Percentiles rank a stretch among this genome's conserved stretches.
These are phyloP conservation scores for Globisporangium ultimum DNA, from an alignment of 352 stramenopile genomes.

Conservation along the genomic window DNA sequence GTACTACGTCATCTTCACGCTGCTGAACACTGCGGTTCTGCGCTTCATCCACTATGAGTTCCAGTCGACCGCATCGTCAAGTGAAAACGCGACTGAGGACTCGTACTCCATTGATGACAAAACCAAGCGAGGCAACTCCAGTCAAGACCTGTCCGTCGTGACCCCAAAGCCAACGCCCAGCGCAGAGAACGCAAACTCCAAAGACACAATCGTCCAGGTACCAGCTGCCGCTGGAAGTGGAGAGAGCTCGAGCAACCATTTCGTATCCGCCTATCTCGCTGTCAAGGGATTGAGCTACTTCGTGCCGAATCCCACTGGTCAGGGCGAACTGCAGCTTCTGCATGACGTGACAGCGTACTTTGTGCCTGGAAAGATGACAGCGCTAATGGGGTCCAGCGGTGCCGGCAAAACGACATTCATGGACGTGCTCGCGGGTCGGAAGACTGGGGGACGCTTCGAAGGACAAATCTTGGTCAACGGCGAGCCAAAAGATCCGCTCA, in stretches of 20 bases:
- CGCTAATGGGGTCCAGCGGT: slow-evolving; percentile 66
- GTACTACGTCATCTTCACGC: slow-evolving; percentile 45
- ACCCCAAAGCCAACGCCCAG: not conserved
- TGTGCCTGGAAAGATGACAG: slow-evolving; percentile 41
- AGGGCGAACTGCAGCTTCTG: slow-evolving; percentile 30
- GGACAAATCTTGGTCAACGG: slow-evolving; percentile 87
- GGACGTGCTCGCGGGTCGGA: slow-evolving; percentile 45
- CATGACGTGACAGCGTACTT: slow-evolving; percentile 38
- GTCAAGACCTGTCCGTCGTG: not conserved
- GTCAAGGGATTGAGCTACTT: slow-evolving; percentile 40
- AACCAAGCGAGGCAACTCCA: slow-evolving; percentile 1
- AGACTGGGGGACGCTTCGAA: slow-evolving; percentile 46
- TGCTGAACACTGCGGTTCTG: slow-evolving; percentile 32
- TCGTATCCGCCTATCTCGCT: slow-evolving; percentile 25
- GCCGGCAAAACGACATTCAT: slow-evolving; percentile 58
- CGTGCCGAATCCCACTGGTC: slow-evolving; percentile 32
- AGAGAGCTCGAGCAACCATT: slow-evolving; percentile 1
- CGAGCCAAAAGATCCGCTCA: slow-evolving; percentile 33
- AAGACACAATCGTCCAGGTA: slow-evolving; percentile 12
- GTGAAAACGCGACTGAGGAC: not conserved
- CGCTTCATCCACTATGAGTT: slow-evolving; percentile 35
- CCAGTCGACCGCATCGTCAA: slow-evolving; percentile 9
- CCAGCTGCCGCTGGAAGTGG: not conserved
- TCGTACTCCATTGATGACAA: slow-evolving; percentile 9
- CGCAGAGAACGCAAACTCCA: not conserved